Conservation (phyloP, 2,329 filamentous ascomycete species). For the Pseudocercospora fijiensis region DNA sequence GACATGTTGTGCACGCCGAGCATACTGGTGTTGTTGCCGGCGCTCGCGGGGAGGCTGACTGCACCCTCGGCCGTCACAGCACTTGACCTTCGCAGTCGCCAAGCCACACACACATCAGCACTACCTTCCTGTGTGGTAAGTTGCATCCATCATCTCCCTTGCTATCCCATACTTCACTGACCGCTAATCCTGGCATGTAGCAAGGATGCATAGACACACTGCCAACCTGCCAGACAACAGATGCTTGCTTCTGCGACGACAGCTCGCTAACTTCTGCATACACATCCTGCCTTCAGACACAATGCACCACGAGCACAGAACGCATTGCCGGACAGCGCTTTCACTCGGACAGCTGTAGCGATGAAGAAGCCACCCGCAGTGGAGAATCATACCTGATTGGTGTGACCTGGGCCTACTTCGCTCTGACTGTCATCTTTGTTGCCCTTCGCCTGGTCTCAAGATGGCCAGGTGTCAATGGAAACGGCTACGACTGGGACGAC, state of each 20-base stretch:
- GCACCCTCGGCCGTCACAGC: slow-evolving; percentile 14
- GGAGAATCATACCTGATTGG: slow-evolving; percentile 13
- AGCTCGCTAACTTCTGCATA: slow-evolving; percentile 8
- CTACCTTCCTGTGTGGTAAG: slow-evolving; percentile 13
- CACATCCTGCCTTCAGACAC: slow-evolving; percentile 13
- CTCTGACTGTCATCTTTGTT: slow-evolving; percentile 19
- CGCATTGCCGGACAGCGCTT: slow-evolving; percentile 16
- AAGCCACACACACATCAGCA: slow-evolving; percentile 14
- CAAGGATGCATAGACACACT: slow-evolving; percentile 13
- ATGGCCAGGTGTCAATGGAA: slow-evolving; percentile 20
- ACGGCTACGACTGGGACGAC: slow-evolving; percentile 25
- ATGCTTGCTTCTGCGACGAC: slow-evolving; percentile 20
- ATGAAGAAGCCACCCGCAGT: slow-evolving; percentile 9
- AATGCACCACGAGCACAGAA: slow-evolving; percentile 13
- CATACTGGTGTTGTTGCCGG: slow-evolving; percentile 20
- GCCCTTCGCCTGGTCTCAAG: slow-evolving; percentile 20
- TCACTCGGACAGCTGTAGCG: slow-evolving; percentile 12
- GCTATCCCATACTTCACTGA: neutral
- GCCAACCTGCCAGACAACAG: slow-evolving; percentile 9
- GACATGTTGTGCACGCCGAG: slow-evolving; percentile 18
- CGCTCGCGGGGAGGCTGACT: slow-evolving; percentile 17
- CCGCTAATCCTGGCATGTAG: slow-evolving; percentile 1
- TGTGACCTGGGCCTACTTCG: slow-evolving; percentile 23
- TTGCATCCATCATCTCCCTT: neutral
- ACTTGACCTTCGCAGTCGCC: slow-evolving; percentile 1